Conservation (phyloP, 2,329 filamentous ascomycete genomes). For the Elsinoe perseae region DNA sequence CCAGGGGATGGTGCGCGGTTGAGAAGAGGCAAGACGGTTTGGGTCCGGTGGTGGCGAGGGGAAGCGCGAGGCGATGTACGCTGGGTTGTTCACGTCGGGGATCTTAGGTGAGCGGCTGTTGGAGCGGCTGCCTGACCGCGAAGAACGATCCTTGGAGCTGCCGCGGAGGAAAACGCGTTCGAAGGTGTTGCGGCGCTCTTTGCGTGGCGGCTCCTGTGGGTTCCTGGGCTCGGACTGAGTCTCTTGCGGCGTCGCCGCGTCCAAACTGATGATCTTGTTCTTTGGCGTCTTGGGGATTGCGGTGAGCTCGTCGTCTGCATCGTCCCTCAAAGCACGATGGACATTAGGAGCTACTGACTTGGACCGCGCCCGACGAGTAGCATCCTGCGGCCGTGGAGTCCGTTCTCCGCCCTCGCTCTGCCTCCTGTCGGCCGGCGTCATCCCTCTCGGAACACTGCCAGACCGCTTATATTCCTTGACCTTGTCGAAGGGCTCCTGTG, state of each 20-base stretch:
- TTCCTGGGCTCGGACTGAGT: slow-evolving; percentile 3
- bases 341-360: slow-evolving; percentile 6
- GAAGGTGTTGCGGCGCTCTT: slow-evolving; percentile 11
- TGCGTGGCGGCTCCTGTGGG: not conserved
- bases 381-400: not conserved
- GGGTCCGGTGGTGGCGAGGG: slow-evolving; percentile 3
- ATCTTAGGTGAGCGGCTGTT: slow-evolving; percentile 3
- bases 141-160: not conserved
- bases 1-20: not conserved
- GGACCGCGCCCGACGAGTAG: slow-evolving; percentile 1
- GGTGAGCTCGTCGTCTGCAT: not conserved
- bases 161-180: slow-evolving; percentile 4
- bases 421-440: not conserved
- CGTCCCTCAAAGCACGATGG: not conserved
- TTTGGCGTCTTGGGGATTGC: slow-evolving; percentile 7
- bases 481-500: not conserved
- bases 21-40: not conserved
- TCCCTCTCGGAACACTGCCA: not conserved
- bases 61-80: slow-evolving; percentile 11
- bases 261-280: not conserved
- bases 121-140: not conserved
- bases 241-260: not conserved
- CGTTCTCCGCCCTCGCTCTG: not conserved
- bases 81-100: slow-evolving; percentile 9
- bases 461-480: not conserved